Base-by-base conservation (phyloP, 2,329 filamentous ascomycete genomes). In the Epichloe coenophiala region DNA sequence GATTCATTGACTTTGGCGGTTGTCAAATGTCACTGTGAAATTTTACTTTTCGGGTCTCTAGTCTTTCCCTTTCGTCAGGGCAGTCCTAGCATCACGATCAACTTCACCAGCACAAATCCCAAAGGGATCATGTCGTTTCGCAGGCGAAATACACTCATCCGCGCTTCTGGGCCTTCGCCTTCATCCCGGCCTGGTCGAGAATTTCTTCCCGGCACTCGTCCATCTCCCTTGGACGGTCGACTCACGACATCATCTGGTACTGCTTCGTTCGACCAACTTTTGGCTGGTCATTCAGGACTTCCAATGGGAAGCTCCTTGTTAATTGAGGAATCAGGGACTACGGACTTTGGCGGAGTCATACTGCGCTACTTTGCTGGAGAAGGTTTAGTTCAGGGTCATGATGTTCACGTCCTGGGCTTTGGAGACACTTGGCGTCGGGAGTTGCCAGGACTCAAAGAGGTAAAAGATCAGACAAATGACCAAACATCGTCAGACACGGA, bases 201-300 rank as follows among this genome's bases (percentile, higher is more conserved):
- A 19, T 66, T 71, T 39, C 59, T 68, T 2, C 65, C 68, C 0
- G 77, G 76, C 19, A 76, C 89, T 21, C 81, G 91, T 47, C 88
- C 91, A 15, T 98, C 93, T 12, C 88, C 90, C 45, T 72, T 95
- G 35, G 90, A 95, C 63, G 91, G 91, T 51, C 83, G 89, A 45
- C 76, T 82, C 38, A 95, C 88, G 7, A 97, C 86, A 2, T 98
- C 93, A 0, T 97, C 93, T 0, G 93, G 93, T 21, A 91, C 88
- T 1, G 76, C 81, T 3, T 95, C 89, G 17, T 72, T 98, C 40
- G 93, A 98, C 61, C 80, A 80, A 53, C 74, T 95, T 17, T 73
- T 98, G 1, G 88, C 88, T 40, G 89, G 91, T 0, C 91, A 97
- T 69, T 79, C 83, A 4, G 93, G 93, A 0, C 72, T 97, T 4